Conservation (phyloP, 1,284 basidiomycete species). For the Puccinia polysora region DNA sequence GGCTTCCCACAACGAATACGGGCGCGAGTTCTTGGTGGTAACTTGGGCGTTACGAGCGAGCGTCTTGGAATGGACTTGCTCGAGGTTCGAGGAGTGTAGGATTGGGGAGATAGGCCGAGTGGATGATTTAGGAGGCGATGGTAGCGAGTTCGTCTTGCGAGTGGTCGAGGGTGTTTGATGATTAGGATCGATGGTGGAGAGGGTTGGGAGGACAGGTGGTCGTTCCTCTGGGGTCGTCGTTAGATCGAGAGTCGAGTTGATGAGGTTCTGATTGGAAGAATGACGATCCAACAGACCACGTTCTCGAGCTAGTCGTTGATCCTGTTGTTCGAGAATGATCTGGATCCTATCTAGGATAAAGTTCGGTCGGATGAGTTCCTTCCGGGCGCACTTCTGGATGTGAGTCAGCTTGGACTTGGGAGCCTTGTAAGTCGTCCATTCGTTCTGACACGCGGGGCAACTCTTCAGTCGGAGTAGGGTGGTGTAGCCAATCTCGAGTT, state of each 20-base stretch:
- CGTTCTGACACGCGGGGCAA: slow-evolving; percentile 22
- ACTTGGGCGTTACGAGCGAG: slow-evolving; percentile 16
- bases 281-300: slow-evolving; percentile 14
- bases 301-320: background rate
- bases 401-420: slow-evolving; percentile 25
- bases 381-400: slow-evolving; percentile 14
- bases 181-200: background rate
- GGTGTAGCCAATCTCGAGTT: slow-evolving; percentile 8
- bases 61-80: background rate
- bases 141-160: background rate
- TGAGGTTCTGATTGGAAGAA: background rate
- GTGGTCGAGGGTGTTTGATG: background rate
- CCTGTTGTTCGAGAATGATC: slow-evolving; percentile 6
- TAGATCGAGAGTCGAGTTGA: background rate
- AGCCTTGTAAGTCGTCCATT: slow-evolving; percentile 33
- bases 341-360: slow-evolving; percentile 1
- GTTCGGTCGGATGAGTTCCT: slow-evolving; percentile 1
- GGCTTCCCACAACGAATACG: slow-evolving; percentile 24
- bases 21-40: background rate
- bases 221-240: background rate
- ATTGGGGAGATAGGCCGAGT: background rate
- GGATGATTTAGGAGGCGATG: background rate
- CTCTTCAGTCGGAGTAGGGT: slow-evolving; percentile 14
- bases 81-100: background rate
- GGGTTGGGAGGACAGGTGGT: background rate